Evolutionary conservation across 495 filamentous ascomycete genomes (phyloP).

Genomic region (Echria macrotheca): DNA sequence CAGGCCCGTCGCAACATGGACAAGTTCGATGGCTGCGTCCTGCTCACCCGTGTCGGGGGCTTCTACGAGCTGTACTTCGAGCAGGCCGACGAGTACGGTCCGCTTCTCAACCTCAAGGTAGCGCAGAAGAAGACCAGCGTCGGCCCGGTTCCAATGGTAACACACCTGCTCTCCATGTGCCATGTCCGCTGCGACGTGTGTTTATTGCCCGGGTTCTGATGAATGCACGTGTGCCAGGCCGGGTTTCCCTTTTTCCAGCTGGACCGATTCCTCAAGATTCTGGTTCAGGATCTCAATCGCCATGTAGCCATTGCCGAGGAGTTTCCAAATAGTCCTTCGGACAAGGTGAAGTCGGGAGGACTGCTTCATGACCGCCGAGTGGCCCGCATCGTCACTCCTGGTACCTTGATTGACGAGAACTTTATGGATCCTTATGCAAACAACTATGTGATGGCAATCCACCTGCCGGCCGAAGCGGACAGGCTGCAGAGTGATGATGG

Average conservation of each 20-base stretch:
- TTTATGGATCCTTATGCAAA: slow-evolving; percentile 91
- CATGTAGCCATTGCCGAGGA: slow-evolving; percentile 95
- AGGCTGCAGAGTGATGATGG: not conserved
- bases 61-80: slow-evolving; percentile 98
- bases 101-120: slow-evolving; percentile 82
- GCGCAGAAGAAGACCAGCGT: slow-evolving; percentile 70
- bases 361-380: slow-evolving; percentile 79
- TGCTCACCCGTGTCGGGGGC: slow-evolving; percentile 84
- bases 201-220: slow-evolving; percentile 26
- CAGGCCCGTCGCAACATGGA: slow-evolving; percentile 88
- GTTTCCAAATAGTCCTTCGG: slow-evolving; percentile 62
- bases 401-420: slow-evolving; percentile 93
- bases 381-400: slow-evolving; percentile 82
- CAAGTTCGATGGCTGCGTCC: slow-evolving; percentile 79
- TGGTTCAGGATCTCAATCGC: slow-evolving; percentile 84
- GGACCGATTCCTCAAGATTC: slow-evolving; percentile 82
- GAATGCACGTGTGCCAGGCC: slow-evolving; percentile 46
- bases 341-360: slow-evolving; percentile 64
- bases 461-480: slow-evolving; percentile 28
- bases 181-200: not conserved
- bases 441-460: slow-evolving; percentile 81
- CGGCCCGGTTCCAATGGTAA: slow-evolving; percentile 75
- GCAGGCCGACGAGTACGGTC: slow-evolving; percentile 82
- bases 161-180: slow-evolving; percentile 11
- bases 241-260: slow-evolving; percentile 92